Evolutionary conservation across 2,329 filamentous ascomycete genomes (phyloP).

Genomic region (Neopestalotiopsis sp.): DNA sequence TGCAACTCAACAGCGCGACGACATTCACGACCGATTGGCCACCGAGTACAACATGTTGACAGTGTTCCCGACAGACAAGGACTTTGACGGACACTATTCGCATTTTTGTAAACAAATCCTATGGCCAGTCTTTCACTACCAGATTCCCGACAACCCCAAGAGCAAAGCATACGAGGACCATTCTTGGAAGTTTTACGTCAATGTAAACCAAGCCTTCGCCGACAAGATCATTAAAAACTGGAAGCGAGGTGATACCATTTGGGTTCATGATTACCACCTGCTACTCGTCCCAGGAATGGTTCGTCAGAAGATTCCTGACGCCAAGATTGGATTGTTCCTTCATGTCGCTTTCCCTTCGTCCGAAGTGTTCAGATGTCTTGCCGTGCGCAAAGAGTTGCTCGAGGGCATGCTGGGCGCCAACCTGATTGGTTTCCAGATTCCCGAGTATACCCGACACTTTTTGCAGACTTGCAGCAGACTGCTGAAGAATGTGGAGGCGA

Average conservation of each 20-base stretch:
- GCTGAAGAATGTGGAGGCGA: conserved; percentile 85
- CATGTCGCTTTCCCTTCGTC: conserved; percentile 96
- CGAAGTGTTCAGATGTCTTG: conserved; percentile 91
- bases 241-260: conserved; percentile 91
- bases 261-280: conserved; percentile 96
- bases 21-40: conserved; percentile 82
- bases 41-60: conserved; percentile 83
- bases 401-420: conserved; percentile 94
- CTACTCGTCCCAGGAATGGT: conserved; percentile 89
- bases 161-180: conserved; percentile 98
- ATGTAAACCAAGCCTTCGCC: conserved; percentile 91
- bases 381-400: conserved; percentile 83
- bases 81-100: conserved; percentile 92
- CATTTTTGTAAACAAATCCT: conserved; percentile 98
- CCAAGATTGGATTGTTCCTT: conserved; percentile 94
- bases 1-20: conserved; percentile 74
- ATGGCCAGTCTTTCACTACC: conserved; percentile 98
- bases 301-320: conserved; percentile 86
- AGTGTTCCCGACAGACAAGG: conserved; percentile 87
- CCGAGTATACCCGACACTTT: conserved; percentile 93
- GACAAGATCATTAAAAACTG: conserved; percentile 89
- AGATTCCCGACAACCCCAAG: conserved; percentile 96
- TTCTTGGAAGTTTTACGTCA: conserved; percentile 94
- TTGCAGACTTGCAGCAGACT: conserved; percentile 93
- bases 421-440: conserved; percentile 90